Evolutionary conservation across 2,329 filamentous ascomycete genomes (phyloP).

Genomic region (Ophiostoma sp.): DNA sequence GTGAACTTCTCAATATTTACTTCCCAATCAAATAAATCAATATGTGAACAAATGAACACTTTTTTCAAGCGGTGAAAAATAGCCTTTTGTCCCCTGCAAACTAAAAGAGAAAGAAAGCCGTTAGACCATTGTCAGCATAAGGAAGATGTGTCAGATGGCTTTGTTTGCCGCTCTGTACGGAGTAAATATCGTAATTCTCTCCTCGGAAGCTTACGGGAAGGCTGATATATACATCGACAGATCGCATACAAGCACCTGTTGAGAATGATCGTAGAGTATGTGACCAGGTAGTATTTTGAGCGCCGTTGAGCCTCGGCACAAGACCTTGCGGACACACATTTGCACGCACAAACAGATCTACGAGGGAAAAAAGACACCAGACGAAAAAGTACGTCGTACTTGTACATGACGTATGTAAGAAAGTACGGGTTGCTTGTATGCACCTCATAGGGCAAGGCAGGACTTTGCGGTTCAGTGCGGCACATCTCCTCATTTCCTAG

Average conservation of each 20-base stretch:
- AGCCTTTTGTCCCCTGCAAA: background rate
- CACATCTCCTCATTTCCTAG: background rate
- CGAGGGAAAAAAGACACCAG: background rate
- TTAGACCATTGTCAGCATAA: background rate
- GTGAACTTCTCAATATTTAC: background rate
- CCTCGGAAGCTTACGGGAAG: background rate
- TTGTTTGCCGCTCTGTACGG: background rate
- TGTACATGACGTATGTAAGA: background rate
- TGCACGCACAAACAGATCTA: background rate
- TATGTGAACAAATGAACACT: background rate
- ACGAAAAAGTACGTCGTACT: background rate
- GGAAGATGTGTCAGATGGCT: background rate
- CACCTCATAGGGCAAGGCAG: background rate
- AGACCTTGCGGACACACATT: background rate
- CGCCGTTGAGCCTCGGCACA: background rate
- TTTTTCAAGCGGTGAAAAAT: background rate
- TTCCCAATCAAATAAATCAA: background rate
- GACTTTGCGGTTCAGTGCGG: background rate
- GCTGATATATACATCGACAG: background rate
- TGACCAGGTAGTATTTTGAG: background rate
- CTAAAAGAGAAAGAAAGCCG: background rate
- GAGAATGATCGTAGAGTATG: no score
- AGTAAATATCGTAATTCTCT: background rate
- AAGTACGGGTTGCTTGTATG: background rate
- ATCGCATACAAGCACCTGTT: background rate